A percentile compares a stretch with the other conserved stretches of the same genome.
Evolutionary conservation across 306 rosid genomes (phyloP).

Genomic region (Astragalus membranaceus): DNA sequence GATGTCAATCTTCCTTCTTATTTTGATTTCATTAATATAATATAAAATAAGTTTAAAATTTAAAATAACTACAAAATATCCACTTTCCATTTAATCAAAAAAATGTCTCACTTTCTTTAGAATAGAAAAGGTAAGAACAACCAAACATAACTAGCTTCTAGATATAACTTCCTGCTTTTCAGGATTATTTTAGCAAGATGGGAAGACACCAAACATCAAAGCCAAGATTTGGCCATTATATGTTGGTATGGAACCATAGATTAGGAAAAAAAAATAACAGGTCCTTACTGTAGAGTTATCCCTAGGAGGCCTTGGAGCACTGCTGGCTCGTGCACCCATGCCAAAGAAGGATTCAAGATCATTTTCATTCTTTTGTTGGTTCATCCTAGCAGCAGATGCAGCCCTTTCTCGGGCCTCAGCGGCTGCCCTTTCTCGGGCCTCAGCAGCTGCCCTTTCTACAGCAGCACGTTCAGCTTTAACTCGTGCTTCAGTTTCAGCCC

Average conservation of each 20-base stretch:
- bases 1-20: background rate
- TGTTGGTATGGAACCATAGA: slow-evolving; percentile 9
- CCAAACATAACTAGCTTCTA: background rate
- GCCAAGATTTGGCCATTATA: slow-evolving; percentile 1
- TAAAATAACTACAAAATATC: background rate
- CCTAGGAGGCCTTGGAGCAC: slow-evolving; percentile 96
- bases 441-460: slow-evolving; percentile 76
- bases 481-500: slow-evolving; percentile 72
- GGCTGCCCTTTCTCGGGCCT: slow-evolving; percentile 75
- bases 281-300: slow-evolving; percentile 59
- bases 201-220: background rate
- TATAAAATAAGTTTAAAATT: background rate
- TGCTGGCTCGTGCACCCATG: slow-evolving; percentile 59
- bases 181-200: background rate
- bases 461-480: slow-evolving; percentile 74
- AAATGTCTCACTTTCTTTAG: background rate
- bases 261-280: background rate
- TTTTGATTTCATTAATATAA: background rate
- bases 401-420: slow-evolving; percentile 62
- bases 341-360: slow-evolving; percentile 85
- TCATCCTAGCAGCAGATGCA: slow-evolving; percentile 73
- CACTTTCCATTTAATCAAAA: slow-evolving; percentile 2
- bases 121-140: slow-evolving; percentile 1
- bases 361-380: slow-evolving; percentile 66
- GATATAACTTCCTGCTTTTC: background rate